Evolutionary conservation across 176 grass and related monocot species (phyloP).

Genomic region (Miscanthus lutarioriparius): DNA sequence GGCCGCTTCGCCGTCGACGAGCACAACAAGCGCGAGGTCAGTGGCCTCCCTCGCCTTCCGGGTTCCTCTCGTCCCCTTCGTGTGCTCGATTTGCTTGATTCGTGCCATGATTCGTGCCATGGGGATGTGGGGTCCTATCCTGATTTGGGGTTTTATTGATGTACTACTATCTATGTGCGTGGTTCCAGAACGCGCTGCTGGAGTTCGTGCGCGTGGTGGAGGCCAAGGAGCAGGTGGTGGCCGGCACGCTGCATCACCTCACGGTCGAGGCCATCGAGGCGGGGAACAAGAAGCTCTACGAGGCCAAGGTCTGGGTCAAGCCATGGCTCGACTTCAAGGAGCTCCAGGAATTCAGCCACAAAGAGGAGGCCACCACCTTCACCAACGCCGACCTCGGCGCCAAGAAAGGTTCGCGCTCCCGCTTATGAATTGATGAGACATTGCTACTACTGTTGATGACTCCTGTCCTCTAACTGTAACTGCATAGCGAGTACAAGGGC

Average conservation of each 20-base stretch:
- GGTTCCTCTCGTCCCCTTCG: background rate
- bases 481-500: background rate
- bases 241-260: slow-evolving; percentile 81
- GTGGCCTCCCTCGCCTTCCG: background rate
- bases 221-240: slow-evolving; percentile 88
- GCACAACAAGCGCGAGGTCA: slow-evolving; percentile 86
- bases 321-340: slow-evolving; percentile 92
- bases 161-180: background rate
- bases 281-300: slow-evolving; percentile 80
- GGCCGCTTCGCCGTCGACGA: slow-evolving; percentile 85
- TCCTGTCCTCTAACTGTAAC: background rate
- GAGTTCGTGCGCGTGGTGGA: slow-evolving; percentile 85
- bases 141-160: background rate
- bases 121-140: no score
- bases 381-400: slow-evolving; percentile 59
- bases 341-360: slow-evolving; percentile 74
- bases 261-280: slow-evolving; percentile 78
- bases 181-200: slow-evolving; percentile 68
- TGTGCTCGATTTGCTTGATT: background rate
- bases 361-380: slow-evolving; percentile 44
- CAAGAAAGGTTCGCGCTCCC: slow-evolving; percentile 45
- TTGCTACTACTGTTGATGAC: background rate
- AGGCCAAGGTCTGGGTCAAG: slow-evolving; percentile 97
- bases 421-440: background rate
- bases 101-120: no score